Evolutionary conservation across 1,284 basidiomycete species (phyloP), one percentile per base, ranked within the genome.

Genomic region (Melanopsichium pennsylvanicum): DNA sequence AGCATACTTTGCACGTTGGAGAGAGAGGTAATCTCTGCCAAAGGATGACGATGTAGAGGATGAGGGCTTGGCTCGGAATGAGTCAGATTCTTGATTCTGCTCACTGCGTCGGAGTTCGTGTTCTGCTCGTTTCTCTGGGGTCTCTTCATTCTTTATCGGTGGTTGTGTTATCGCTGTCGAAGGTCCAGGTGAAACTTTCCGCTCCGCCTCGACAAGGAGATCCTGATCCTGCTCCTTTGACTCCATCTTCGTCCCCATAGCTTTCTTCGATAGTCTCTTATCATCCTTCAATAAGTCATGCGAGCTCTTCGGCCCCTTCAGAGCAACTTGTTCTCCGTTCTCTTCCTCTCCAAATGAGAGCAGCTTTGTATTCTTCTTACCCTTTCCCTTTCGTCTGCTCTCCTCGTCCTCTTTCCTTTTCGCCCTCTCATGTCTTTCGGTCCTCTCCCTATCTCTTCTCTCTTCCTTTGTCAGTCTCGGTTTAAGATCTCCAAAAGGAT

Each of bases 381-480:
- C 50, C 48, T 70, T 76, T n/a, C 60, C 70, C 33, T 48, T 63
- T 27, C 52, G 59, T 31, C 31, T 57, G 41, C 54, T 57, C 21
- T 44, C 46, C 51, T 64, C 51, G 15, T 48, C 47, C 13, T 54
- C 39, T n/a, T 25, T 29, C 13, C 33, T 46, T 23, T 34, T 41
- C 23, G 21, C 34, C 35, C 21, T 87, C 70, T 90, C 88, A 77
- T 93, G 91, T 15, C 88, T 84, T 76, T 92, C 91, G 39, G 85
- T 85, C 72, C 86, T 85, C 62, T 89, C 88, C 79, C 96, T 93
- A 0, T 86, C 88, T 35, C 88, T 86, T 62, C 90, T 89, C 83
- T 97, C 93, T 2, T 88, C 90, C 0, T 91, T 92, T 0, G 95
- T 98, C 67, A 97, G 96, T n/a, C 95, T 88, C 1, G 95, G 94